Conservation (phyloP, 768 basidiomycete genomes). For the Naganishia kalamii region DNA sequence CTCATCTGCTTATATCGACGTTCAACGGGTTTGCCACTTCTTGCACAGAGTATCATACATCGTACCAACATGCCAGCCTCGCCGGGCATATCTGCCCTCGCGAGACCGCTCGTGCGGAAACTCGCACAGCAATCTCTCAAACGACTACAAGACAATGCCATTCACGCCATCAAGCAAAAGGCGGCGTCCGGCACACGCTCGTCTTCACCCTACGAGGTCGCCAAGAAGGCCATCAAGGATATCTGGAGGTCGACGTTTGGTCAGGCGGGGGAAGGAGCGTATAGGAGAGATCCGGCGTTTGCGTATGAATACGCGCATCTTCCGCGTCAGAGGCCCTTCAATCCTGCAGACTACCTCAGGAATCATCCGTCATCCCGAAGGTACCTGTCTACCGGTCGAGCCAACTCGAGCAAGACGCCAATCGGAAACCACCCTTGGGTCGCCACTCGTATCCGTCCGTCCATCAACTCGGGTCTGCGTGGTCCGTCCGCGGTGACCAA, state of each 20-base stretch:
- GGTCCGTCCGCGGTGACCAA: constrained; percentile 12
- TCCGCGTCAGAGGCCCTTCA: constrained; percentile 24
- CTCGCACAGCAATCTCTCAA: constrained; percentile 5
- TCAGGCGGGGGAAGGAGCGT: not conserved
- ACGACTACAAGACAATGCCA: constrained; percentile 10
- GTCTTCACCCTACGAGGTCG: constrained; percentile 12
- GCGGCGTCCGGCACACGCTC: not conserved
- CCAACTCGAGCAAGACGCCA: not conserved
- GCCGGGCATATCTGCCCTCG: constrained; percentile 8
- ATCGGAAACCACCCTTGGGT: not conserved
- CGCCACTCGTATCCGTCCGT: not conserved
- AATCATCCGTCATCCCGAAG: constrained; percentile 32
- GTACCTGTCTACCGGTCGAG: not conserved
- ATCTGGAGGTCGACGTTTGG: constrained; percentile 19
- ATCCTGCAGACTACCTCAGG: constrained; percentile 38
- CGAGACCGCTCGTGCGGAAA: constrained; percentile 16
- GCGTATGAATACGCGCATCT: constrained; percentile 9
- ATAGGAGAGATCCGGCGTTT: not conserved
- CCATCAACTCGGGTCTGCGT: not conserved
- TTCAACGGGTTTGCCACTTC: not conserved
- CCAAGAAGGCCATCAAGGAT: constrained; percentile 10
- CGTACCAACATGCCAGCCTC: constrained; percentile 1
- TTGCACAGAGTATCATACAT: not conserved
- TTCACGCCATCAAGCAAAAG: constrained; percentile 14
- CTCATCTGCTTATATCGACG: not conserved